Percentiles rank a stretch among this genome's conserved stretches.
Conservation (phyloP, 2,329 filamentous ascomycete genomes). For the Fusarium sp. region DNA sequence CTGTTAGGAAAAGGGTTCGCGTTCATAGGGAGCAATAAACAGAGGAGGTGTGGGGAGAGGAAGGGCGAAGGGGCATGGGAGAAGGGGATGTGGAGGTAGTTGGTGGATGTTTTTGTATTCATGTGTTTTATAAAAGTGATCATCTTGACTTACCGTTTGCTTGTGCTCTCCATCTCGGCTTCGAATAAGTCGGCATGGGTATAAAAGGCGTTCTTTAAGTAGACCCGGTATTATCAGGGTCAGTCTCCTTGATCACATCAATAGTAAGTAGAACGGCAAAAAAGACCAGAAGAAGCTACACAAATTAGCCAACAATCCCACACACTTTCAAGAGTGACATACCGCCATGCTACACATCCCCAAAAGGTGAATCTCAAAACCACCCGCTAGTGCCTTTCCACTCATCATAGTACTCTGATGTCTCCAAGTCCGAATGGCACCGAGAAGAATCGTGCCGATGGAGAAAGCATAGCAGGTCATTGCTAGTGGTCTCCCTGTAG, state of each 20-base stretch:
- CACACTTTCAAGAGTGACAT: not conserved
- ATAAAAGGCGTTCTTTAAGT: not conserved
- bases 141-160: not conserved
- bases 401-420: slow-evolving; percentile 51
- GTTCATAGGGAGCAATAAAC: not conserved
- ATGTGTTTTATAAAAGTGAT: not conserved
- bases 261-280: slow-evolving; percentile 46
- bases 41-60: not conserved
- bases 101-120: not conserved
- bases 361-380: slow-evolving; percentile 50
- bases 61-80: not conserved
- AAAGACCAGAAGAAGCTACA: slow-evolving; percentile 45
- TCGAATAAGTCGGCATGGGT: not conserved
- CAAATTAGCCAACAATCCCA: slow-evolving; percentile 12
- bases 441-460: slow-evolving; percentile 55
- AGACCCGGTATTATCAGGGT: not conserved
- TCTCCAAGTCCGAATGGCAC: slow-evolving; percentile 52
- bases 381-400: slow-evolving; percentile 53
- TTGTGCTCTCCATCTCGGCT: not conserved
- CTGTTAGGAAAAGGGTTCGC: not conserved
- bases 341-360: slow-evolving; percentile 41
- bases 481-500: slow-evolving; percentile 72
- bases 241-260: slow-evolving; percentile 34
- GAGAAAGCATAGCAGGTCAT: slow-evolving; percentile 59
- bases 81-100: not conserved